Evolutionary conservation across 106 monocot species (phyloP).

Genomic region (Alisma plantagoaquatica): DNA sequence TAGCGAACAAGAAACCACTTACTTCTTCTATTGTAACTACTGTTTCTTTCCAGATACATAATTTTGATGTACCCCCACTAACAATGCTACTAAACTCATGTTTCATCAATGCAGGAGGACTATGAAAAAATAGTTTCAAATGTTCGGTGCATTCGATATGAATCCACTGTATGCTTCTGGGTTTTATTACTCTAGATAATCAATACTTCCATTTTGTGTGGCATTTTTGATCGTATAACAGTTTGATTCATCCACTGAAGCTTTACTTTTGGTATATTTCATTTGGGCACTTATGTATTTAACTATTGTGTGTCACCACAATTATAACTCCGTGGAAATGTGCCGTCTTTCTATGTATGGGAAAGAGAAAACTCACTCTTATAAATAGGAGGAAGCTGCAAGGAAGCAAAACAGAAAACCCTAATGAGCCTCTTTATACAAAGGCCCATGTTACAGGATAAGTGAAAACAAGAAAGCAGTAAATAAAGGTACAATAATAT

Average conservation of each 20-base stretch:
- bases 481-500: too few relatives aligned
- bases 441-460: too few relatives aligned
- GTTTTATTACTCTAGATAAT: neutral
- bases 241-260: too few relatives aligned
- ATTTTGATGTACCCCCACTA: neutral
- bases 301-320: neutral
- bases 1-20: constrained; percentile 98
- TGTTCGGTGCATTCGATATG: constrained; percentile 69
- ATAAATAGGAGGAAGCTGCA: too few relatives aligned
- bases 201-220: neutral
- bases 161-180: constrained; percentile 78
- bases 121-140: constrained; percentile 65
- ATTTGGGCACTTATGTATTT: neutral
- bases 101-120: constrained; percentile 51
- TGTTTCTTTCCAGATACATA: neutral
- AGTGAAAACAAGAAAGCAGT: too few relatives aligned
- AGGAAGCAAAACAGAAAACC: too few relatives aligned
- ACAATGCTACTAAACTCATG: neutral
- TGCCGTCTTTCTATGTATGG: too few relatives aligned
- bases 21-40: constrained; percentile 54
- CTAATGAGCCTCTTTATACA: too few relatives aligned
- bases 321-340: too few relatives aligned
- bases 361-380: too few relatives aligned
- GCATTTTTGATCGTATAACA: too few relatives aligned
- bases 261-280: too few relatives aligned